phyloP scores from a whole-genome alignment of 1,284 basidiomycete species.

The Ceratobasidium sp. region DNA sequence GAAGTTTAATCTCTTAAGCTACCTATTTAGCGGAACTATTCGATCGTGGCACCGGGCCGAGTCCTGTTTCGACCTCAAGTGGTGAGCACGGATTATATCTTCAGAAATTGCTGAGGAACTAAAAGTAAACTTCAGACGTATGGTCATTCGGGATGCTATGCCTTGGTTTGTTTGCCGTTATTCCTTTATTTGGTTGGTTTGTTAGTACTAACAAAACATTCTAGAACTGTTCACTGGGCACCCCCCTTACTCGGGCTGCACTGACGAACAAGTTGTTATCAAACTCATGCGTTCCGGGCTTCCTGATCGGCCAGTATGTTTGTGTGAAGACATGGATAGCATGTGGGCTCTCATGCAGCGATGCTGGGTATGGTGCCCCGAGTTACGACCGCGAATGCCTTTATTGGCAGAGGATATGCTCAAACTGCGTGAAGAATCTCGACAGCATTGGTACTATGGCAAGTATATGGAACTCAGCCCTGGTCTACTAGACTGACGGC shows the following conservation, averaged over 20 bases:
- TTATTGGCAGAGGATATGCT: background rate
- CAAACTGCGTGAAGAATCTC: background rate
- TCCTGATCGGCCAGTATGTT: constrained; percentile 5
- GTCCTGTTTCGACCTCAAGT: background rate
- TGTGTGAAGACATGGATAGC: background rate
- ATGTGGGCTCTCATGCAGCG: constrained; percentile 22
- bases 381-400: background rate
- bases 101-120: background rate
- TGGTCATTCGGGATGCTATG: constrained; percentile 45
- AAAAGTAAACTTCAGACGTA: constrained; percentile 11
- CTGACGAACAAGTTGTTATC: constrained; percentile 11
- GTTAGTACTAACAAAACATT: background rate
- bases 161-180: constrained; percentile 12
- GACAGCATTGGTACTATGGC: too few relatives aligned
- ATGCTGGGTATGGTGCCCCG: constrained; percentile 17
- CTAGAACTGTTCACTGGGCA: constrained; percentile 22
- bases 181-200: background rate
- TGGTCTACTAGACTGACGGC: too few relatives aligned
- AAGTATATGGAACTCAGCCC: too few relatives aligned
- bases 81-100: background rate
- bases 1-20: background rate
- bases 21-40: constrained; percentile 14
- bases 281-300: background rate
- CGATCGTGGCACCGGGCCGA: background rate
- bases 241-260: background rate